phyloP scores from a whole-genome alignment of 2,329 filamentous ascomycete genomes.

The Beauveria medogensis region DNA sequence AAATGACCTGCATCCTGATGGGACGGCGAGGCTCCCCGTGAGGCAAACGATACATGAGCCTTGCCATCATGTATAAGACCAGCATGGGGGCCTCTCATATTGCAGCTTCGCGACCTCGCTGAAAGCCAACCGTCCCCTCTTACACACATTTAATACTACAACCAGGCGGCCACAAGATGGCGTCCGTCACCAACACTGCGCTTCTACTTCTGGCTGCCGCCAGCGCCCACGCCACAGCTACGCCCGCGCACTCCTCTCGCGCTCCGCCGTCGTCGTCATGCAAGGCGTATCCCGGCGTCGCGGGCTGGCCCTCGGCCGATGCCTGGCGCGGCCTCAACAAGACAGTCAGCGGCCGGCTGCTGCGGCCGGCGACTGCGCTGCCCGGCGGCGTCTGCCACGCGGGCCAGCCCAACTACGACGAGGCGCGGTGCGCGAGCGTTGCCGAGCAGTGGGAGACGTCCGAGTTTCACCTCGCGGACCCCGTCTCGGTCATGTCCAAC shows the following conservation, averaged over 20 bases:
- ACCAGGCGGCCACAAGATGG: background rate
- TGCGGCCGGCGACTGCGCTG: background rate
- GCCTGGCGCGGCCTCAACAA: conserved; percentile 3
- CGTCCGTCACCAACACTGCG: background rate
- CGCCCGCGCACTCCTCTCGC: background rate
- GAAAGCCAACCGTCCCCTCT: background rate
- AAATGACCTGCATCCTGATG: background rate
- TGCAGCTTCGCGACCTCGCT: background rate
- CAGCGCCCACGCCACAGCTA: background rate
- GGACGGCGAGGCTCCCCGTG: background rate
- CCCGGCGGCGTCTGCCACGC: conserved; percentile 24
- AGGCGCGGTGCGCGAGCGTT: conserved; percentile 20
- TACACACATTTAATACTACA: background rate
- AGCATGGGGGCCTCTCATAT: background rate
- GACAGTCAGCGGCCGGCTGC: background rate
- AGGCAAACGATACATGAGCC: background rate
- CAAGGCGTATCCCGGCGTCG: conserved; percentile 2
- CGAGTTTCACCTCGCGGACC: conserved; percentile 21
- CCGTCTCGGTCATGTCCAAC: conserved; percentile 27
- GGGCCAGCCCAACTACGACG: conserved; percentile 18
- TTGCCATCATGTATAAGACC: background rate
- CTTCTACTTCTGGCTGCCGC: background rate
- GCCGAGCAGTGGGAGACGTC: conserved; percentile 20
- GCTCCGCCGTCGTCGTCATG: background rate
- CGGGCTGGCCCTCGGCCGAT: background rate